Base-by-base conservation (phyloP, 2,329 filamentous ascomycete genomes). In the Microascus cirrosus region DNA sequence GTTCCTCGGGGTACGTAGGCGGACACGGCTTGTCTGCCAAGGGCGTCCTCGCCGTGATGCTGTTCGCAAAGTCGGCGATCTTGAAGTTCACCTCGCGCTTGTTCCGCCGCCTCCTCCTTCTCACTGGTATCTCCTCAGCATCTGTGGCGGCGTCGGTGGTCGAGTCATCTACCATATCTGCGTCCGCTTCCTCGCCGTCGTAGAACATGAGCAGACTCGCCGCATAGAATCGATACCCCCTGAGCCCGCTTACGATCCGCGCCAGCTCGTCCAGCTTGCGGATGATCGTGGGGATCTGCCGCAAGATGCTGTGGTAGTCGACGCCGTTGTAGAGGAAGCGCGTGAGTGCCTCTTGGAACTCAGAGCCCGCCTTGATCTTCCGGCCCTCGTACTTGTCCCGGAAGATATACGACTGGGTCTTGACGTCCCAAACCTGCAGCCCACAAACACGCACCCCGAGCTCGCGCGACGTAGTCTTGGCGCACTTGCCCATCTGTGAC, bases 51-150 rank as follows among this genome's bases (percentile, higher is more conserved):
- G 90, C 89, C 1, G 92, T 97, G 39, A 97, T 86, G 67, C 93
- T 96, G 69, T 99, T 99, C 62, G 94, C 94, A 74, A 99, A 99
- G 71, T 99, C 94, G 59, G 96, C 93, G 70, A 99, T 95, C 72
- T 96, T 96, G 73, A 99, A 85, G 70, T 96, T 89, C 67, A 95
- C 92, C 63, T 85, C 80, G 53, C 77, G 75, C 60, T 75, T 76
- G 61, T 76, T 81, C 66, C 68, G 79, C 64, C 61, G 75, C 68
- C 62, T 74, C 66, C 69, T 79, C 45, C 67, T 68, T 28, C 61
- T 59, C 32, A 68, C 67, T 55, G 69, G 65, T n/a, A 67, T 66
- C 57, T 84, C 81, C 63, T 84, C 81, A 1, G 77, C 78, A 62
- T 84, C 81, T 0, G 81, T 84, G 3, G 77, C 76, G 34, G 76